These are phyloP conservation scores for Ceratopteris richardii DNA, from an alignment of 75 land plant species.

Conservation along the genomic window DNA sequence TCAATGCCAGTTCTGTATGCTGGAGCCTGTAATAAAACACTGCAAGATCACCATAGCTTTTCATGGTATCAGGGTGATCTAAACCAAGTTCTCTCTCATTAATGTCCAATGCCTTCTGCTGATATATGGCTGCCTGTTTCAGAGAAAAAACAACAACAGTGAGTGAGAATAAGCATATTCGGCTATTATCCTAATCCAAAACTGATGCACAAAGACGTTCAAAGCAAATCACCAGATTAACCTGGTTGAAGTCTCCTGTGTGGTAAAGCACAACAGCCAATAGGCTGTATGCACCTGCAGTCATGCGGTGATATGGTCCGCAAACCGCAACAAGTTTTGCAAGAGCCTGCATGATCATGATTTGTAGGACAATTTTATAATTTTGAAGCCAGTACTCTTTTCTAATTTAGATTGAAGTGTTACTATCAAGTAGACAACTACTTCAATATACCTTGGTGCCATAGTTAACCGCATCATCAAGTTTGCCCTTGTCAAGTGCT, in stretches of 20 bases:
- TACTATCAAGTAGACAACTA: too few relatives aligned
- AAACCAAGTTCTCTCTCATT: conserved; percentile 90
- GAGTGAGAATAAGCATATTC: too few relatives aligned
- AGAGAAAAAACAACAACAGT: too few relatives aligned
- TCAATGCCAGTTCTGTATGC: conserved; percentile 85
- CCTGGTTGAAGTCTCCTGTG: conserved; percentile 95
- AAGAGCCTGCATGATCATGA: conserved; percentile 46
- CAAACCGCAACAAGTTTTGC: conserved; percentile 89
- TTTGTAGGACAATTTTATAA: too few relatives aligned
- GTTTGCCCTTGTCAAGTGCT: conserved; percentile 90
- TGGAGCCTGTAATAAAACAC: conserved; percentile 91
- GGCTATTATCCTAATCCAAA: too few relatives aligned
- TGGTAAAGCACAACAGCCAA: conserved; percentile 89
- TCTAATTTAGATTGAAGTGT: too few relatives aligned
- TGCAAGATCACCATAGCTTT: conserved; percentile 93
- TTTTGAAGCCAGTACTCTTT: too few relatives aligned
- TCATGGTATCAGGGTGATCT: conserved; percentile 97
- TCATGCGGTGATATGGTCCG: conserved; percentile 95
- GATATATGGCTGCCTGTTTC: conserved; percentile 81
- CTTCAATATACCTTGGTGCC: conserved; percentile 98
- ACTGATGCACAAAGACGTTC: too few relatives aligned
- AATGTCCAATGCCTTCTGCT: conserved; percentile 88
- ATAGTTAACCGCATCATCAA: conserved; percentile 82
- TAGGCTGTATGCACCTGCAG: conserved; percentile 94
- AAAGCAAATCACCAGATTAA: conserved; percentile 4